Evolutionary conservation across 208 protist species (phyloP).

Genomic region (Kentomonas sorsogonicus): DNA sequence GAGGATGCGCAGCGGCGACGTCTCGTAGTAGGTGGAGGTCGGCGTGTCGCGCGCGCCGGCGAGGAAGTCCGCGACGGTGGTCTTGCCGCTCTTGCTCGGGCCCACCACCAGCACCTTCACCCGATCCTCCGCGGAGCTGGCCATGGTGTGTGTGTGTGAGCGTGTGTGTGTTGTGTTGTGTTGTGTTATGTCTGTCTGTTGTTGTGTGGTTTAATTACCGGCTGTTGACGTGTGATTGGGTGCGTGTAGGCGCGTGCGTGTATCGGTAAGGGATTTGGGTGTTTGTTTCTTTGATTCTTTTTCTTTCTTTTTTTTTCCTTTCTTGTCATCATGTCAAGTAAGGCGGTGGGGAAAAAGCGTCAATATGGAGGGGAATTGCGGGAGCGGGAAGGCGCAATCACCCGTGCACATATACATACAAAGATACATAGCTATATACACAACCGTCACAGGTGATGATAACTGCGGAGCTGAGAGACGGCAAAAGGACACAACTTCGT

Average conservation of each 20-base stretch:
- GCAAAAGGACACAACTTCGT: no score
- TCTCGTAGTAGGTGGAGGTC: conserved; percentile 79
- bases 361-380: no score
- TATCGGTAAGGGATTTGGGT: background rate
- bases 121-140: conserved; percentile 48
- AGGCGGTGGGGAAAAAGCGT: no score
- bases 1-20: conserved; percentile 81
- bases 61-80: conserved; percentile 79
- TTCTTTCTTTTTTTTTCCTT: conserved; percentile 3
- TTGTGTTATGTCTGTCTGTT: conserved; percentile 1
- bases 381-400: no score
- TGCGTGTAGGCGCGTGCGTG: no score
- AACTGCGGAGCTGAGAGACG: no score
- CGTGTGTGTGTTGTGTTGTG: conserved; percentile 9
- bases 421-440: no score
- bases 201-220: background rate
- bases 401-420: no score
- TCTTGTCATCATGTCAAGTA: background rate
- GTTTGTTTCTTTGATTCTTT: background rate
- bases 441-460: no score
- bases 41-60: conserved; percentile 71
- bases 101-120: conserved; percentile 84
- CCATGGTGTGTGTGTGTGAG: background rate
- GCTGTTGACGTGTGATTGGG: no score
- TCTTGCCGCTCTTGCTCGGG: conserved; percentile 80